phyloP scores from a whole-genome alignment of 177 flowering plant genomes.

The Vitis hybrid region DNA sequence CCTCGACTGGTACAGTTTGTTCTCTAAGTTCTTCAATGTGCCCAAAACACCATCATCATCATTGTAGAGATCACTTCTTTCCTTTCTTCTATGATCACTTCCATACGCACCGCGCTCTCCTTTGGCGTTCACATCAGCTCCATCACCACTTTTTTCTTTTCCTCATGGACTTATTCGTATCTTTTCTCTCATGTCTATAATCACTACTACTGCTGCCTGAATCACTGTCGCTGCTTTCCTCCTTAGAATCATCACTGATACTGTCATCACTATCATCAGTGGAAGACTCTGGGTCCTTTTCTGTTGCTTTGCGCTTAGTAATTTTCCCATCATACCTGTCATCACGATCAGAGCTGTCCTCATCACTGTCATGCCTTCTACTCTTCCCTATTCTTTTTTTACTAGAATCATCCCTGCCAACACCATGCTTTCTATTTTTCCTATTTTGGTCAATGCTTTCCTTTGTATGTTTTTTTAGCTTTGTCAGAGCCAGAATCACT shows the following conservation, averaged over 20 bases:
- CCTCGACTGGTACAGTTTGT: too few relatives aligned
- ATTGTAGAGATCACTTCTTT: too few relatives aligned
- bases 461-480: not conserved
- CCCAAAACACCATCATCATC: too few relatives aligned
- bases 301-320: not conserved
- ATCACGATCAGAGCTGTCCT: slow-evolving; percentile 28
- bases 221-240: slow-evolving; percentile 17
- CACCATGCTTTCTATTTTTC: slow-evolving; percentile 17
- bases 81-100: too few relatives aligned
- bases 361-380: slow-evolving; percentile 40
- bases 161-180: too few relatives aligned
- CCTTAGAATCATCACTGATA: slow-evolving; percentile 14
- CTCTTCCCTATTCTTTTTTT: slow-evolving; percentile 9
- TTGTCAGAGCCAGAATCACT: slow-evolving; percentile 20
- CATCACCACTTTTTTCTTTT: too few relatives aligned
- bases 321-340: slow-evolving; percentile 10
- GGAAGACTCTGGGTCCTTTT: slow-evolving; percentile 10
- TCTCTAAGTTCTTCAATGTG: too few relatives aligned
- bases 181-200: too few relatives aligned
- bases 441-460: not conserved
- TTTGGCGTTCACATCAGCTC: too few relatives aligned
- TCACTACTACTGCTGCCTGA: slow-evolving; percentile 18
- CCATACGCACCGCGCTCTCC: too few relatives aligned
- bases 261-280: slow-evolving; percentile 4
- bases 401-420: slow-evolving; percentile 17